Evolutionary conservation across 331 rosid genomes (phyloP), one percentile per base, ranked within the genome.

Genomic region (Telfairia occidentalis): DNA sequence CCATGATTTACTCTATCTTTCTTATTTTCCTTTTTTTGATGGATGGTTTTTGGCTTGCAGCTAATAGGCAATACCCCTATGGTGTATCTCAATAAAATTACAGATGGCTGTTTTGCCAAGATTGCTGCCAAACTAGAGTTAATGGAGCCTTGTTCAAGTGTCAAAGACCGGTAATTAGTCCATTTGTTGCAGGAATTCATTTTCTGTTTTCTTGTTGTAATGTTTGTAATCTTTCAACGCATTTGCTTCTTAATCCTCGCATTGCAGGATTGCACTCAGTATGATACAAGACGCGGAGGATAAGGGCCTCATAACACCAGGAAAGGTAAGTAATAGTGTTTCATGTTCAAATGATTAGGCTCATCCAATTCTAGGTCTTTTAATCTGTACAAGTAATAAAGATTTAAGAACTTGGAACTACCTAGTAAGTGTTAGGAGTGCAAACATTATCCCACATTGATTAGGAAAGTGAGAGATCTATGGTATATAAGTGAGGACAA

Each of bases 281-380:
- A 91, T 93, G 98, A 93, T 93, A 67, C 78, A 89, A 60, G 97
- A 93, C 32, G 98, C 97, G 0, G 98, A 93, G 83, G 92, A 82
- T 12, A 88, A 87, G 79, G 96, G 97, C 34, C 82, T 91, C 18
- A 91, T 93, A 59, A 84, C 92, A 2, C 95, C 91, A 0, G 96
- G 98, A 32, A 91, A 93, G 95, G 98, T 87, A 80, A 60, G 83
- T 73, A 67, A 18, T 3, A 26, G 32, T 69, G 54, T 46, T 26
- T 35, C 77, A 21, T 19, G 1, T 38, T 57, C 24, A 38, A 57
- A 57, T 57, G 54, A 30, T 9, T 46, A 19, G 8, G 53, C 4
- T 18, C 30, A 53, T 42, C 15, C 26, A 54, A 34, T 74, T 55
- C 0, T 35, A 3, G 32, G 16, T 43, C 75, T 45, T 40, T 67